Percentiles rank a stretch among this genome's conserved stretches.
These are phyloP conservation scores for Talaromyces sp. DNA, from an alignment of 2,329 filamentous ascomycete species.

Conservation along the genomic window DNA sequence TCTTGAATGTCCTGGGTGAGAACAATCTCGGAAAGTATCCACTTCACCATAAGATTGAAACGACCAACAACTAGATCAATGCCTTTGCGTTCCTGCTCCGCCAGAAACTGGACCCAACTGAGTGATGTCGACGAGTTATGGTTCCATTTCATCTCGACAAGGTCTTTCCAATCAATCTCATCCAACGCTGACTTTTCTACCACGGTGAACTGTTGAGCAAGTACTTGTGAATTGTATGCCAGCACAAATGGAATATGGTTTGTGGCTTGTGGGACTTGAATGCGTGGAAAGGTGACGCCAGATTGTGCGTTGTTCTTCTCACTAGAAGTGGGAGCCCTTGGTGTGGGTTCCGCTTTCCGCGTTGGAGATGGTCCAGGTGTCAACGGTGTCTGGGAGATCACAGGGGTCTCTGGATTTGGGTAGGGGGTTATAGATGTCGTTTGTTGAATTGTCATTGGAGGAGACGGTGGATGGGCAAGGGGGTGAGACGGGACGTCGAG, in stretches of 20 bases:
- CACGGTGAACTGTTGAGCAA: constrained; percentile 60
- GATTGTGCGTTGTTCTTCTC: constrained; percentile 17
- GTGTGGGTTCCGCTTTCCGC: constrained; percentile 16
- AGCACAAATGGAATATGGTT: constrained; percentile 58
- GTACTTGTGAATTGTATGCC: constrained; percentile 55
- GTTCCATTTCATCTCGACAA: constrained; percentile 60
- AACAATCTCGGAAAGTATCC: constrained; percentile 58
- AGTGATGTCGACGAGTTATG: constrained; percentile 47
- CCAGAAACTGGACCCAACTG: constrained; percentile 60
- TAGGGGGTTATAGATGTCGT: constrained; percentile 29
- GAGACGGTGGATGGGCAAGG: constrained; percentile 42
- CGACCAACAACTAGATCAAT: constrained; percentile 61
- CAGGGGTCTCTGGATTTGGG: constrained; percentile 24
- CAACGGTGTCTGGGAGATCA: constrained; percentile 29
- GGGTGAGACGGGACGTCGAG: constrained; percentile 40
- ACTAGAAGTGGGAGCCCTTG: constrained; percentile 24
- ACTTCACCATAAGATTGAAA: constrained; percentile 64
- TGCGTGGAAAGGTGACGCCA: constrained; percentile 6
- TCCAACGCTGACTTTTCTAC: constrained; percentile 61
- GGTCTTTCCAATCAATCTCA: constrained; percentile 62
- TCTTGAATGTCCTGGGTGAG: constrained; percentile 54
- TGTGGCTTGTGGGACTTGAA: constrained; percentile 14
- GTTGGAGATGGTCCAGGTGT: constrained; percentile 41
- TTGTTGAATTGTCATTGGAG: constrained; percentile 39
- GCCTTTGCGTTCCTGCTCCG: constrained; percentile 49